Conservation (phyloP, 1,284 basidiomycete genomes). For the Earliella scabrosa region DNA sequence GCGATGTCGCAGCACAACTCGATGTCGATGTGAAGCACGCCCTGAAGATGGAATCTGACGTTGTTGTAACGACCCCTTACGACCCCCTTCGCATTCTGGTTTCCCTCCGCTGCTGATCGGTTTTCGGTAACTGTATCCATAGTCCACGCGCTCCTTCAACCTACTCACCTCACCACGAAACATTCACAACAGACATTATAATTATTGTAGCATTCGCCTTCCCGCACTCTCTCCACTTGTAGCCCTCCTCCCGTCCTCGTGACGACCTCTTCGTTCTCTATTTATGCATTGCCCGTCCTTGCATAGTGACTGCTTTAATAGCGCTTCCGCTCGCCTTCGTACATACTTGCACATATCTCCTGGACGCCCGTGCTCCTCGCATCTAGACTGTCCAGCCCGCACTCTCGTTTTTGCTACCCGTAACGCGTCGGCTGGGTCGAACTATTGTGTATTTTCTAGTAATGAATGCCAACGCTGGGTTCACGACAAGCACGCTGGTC, state of each 20-base stretch:
- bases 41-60: not conserved
- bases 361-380: conserved; percentile 8
- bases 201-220: conserved; percentile 25
- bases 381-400: conserved; percentile 20
- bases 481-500: no score
- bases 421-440: conserved; percentile 18
- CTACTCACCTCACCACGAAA: not conserved
- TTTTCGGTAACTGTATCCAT: conserved; percentile 24
- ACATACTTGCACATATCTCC: conserved; percentile 13
- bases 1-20: conserved; percentile 8
- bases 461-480: no score
- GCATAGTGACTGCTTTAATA: conserved; percentile 13
- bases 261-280: conserved; percentile 18
- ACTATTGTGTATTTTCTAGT: conserved; percentile 11
- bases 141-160: conserved; percentile 20
- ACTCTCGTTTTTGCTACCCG: conserved; percentile 22
- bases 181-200: conserved; percentile 11
- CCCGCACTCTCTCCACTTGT: conserved; percentile 11
- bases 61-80: conserved; percentile 14
- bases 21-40: conserved; percentile 6
- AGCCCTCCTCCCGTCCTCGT: conserved; percentile 3
- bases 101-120: not conserved
- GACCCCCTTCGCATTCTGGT: not conserved
- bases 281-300: conserved; percentile 10
- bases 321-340: conserved; percentile 12